Conservation (phyloP, 2,329 filamentous ascomycete genomes). For the Trichoderma hamatum region DNA sequence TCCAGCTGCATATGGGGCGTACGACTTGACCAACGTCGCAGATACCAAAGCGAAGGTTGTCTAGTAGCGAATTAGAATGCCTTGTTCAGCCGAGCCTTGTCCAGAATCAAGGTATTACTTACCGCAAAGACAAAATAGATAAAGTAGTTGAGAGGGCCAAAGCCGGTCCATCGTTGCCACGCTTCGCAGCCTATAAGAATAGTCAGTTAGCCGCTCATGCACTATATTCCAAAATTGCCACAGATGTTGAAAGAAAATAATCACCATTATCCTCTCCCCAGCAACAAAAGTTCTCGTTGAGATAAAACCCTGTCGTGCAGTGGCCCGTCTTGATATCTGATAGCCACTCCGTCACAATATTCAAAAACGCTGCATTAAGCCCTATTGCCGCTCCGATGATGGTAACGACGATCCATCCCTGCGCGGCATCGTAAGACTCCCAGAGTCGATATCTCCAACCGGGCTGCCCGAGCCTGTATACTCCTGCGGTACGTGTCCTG, state of each 20-base stretch:
- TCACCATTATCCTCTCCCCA: conserved; percentile 88
- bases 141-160: conserved; percentile 79
- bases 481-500: conserved; percentile 70
- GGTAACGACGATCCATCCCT: conserved; percentile 97
- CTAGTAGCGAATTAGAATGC: conserved; percentile 44
- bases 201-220: conserved; percentile 30
- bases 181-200: conserved; percentile 69
- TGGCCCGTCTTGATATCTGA: conserved; percentile 95
- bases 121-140: conserved; percentile 86
- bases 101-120: conserved; percentile 34
- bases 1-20: conserved; percentile 93
- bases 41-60: conserved; percentile 79
- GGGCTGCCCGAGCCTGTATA: conserved; percentile 68
- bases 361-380: conserved; percentile 87
- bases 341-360: conserved; percentile 96
- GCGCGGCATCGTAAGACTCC: conserved; percentile 92
- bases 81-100: not conserved
- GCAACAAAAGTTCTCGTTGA: conserved; percentile 97
- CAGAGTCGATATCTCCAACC: conserved; percentile 81
- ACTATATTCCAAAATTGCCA: too few species aligned
- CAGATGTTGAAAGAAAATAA: conserved; percentile 27
- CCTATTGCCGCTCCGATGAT: conserved; percentile 92
- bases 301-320: conserved; percentile 92
- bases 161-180: conserved; percentile 86
- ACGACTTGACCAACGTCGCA: conserved; percentile 83